Percentiles rank a stretch among this genome's conserved stretches.
These are phyloP conservation scores for Thalassiosira tumida DNA, from an alignment of 352 stramenopile genomes.

Conservation along the genomic window DNA sequence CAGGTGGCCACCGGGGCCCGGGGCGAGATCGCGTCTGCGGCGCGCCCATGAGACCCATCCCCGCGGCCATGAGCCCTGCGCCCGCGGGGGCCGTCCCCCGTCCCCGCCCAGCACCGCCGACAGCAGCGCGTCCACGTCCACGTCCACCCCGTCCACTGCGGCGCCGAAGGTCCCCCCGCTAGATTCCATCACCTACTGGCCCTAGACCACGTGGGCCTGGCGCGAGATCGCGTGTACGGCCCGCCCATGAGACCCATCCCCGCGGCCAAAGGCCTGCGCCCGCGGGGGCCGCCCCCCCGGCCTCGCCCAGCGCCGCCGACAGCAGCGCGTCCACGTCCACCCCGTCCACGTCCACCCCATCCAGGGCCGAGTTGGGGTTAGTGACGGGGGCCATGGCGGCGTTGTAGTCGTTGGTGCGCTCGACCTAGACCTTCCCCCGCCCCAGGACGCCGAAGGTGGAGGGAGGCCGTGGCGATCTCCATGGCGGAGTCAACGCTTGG, in stretches of 20 bases:
- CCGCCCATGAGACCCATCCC: conserved; percentile 67
- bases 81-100: neutral
- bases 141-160: conserved; percentile 97
- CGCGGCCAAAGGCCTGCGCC: conserved; percentile 30
- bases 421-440: conserved; percentile 95
- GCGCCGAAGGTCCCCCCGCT: too few relatives aligned
- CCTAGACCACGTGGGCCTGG: too few relatives aligned
- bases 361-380: conserved; percentile 90
- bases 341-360: conserved; percentile 94
- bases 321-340: conserved; percentile 88
- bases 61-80: conserved; percentile 9
- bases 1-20: conserved; percentile 45
- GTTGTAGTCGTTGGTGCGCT: conserved; percentile 98
- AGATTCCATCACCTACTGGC: too few relatives aligned
- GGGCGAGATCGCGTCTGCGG: too few relatives aligned
- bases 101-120: conserved; percentile 87
- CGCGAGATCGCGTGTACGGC: too few relatives aligned
- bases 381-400: conserved; percentile 92
- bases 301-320: conserved; percentile 86
- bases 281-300: neutral
- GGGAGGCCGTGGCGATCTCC: too few relatives aligned
- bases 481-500: too few relatives aligned
- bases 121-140: conserved; percentile 87
- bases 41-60: conserved; percentile 16
- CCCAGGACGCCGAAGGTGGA: conserved; percentile 95